Percentiles rank a stretch among this genome's conserved stretches.
These are phyloP conservation scores for Falciphora oryzae DNA, from an alignment of 2,329 filamentous ascomycete species.

Conservation along the genomic window DNA sequence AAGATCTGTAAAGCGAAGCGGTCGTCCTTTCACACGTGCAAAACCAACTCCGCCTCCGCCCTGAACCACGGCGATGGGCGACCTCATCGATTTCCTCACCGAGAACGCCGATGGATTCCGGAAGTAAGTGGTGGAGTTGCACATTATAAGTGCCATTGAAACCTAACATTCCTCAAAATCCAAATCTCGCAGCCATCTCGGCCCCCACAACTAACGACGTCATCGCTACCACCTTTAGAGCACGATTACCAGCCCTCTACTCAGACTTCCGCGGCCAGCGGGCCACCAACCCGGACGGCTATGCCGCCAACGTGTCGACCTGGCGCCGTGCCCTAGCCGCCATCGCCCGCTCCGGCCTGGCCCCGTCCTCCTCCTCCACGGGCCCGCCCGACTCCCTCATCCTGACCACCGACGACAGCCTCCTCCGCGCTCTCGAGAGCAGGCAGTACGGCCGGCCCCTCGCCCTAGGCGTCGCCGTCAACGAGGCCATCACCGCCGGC, in stretches of 20 bases:
- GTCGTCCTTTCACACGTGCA: neutral
- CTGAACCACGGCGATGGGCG: constrained; percentile 8
- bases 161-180: neutral
- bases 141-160: neutral
- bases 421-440: constrained; percentile 67
- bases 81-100: constrained; percentile 17
- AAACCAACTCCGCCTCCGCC: neutral
- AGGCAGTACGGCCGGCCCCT: constrained; percentile 76
- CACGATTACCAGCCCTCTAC: constrained; percentile 21
- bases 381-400: constrained; percentile 42
- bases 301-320: constrained; percentile 28
- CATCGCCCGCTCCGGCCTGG: constrained; percentile 26
- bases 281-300: constrained; percentile 20
- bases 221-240: constrained; percentile 14
- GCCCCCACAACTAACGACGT: constrained; percentile 5
- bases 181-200: neutral
- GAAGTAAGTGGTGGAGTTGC: constrained; percentile 11
- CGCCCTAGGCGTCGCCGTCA: constrained; percentile 70
- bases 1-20: neutral
- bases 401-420: constrained; percentile 51
- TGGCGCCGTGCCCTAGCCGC: constrained; percentile 28
- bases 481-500: constrained; percentile 63
- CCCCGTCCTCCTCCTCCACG: constrained; percentile 19
- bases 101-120: constrained; percentile 17
- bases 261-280: constrained; percentile 22